Evolutionary conservation across 352 stramenopile genomes (phyloP).

Genomic region (Phytopythium montanum): DNA sequence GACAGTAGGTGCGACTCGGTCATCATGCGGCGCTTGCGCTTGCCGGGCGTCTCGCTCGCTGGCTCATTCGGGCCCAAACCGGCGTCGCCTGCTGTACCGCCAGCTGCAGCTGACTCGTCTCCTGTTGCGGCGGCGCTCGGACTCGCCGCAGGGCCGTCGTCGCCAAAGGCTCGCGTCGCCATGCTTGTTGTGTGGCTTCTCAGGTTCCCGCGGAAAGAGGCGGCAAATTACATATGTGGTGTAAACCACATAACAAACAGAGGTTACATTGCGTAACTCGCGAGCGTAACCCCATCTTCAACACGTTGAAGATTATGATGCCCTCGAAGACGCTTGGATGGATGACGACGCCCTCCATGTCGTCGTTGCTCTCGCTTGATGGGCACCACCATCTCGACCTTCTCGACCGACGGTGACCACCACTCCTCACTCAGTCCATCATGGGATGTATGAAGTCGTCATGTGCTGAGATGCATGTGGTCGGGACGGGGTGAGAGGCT

Average conservation of each 20-base stretch:
- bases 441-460: too few relatives aligned
- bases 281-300: too few relatives aligned
- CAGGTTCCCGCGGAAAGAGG: not conserved
- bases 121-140: not conserved
- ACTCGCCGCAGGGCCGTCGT: not conserved
- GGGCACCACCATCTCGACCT: too few relatives aligned
- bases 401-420: too few relatives aligned
- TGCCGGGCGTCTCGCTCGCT: conserved; percentile 11
- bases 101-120: not conserved
- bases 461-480: too few relatives aligned
- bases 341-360: too few relatives aligned
- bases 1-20: conserved; percentile 67
- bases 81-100: not conserved
- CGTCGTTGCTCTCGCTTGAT: too few relatives aligned
- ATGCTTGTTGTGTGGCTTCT: not conserved
- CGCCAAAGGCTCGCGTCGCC: conserved; percentile 3
- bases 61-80: not conserved
- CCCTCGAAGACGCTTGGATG: too few relatives aligned
- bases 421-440: too few relatives aligned
- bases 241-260: not conserved
- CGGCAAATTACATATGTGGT: not conserved
- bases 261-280: too few relatives aligned
- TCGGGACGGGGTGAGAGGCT: too few relatives aligned
- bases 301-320: too few relatives aligned
- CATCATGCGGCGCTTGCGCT: conserved; percentile 52